These are phyloP conservation scores for Astragalus membranaceus DNA, from an alignment of 306 rosid genomes.

Conservation along the genomic window DNA sequence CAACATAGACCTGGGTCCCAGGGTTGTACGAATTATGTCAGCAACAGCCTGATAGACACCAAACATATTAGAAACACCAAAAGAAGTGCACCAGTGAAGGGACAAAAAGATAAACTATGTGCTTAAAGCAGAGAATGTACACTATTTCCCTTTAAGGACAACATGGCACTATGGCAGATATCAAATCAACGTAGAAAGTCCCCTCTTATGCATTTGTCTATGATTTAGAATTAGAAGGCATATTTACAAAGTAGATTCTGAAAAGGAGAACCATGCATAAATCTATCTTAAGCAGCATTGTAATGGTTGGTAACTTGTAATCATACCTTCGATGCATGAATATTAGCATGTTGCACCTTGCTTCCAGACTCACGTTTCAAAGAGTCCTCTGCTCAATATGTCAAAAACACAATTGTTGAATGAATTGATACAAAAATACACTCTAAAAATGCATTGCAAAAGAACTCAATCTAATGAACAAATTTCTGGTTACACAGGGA, in stretches of 20 bases:
- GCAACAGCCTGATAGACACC: conserved; percentile 63
- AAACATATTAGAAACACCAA: not conserved
- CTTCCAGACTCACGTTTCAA: conserved; percentile 76
- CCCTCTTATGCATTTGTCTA: not conserved
- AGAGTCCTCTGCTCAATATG: conserved; percentile 56
- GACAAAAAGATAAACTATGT: not conserved
- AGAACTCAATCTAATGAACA: not conserved
- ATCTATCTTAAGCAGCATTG: not conserved
- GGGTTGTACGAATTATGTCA: conserved; percentile 78
- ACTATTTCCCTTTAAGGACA: not conserved
- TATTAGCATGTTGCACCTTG: conserved; percentile 80
- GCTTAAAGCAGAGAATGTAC: not conserved
- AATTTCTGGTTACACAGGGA: not conserved
- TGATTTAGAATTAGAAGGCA: not conserved
- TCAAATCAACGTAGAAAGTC: not conserved
- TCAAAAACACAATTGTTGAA: not conserved
- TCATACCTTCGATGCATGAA: conserved; percentile 70
- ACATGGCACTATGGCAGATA: not conserved
- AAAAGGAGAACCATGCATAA: not conserved
- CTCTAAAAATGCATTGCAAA: not conserved
- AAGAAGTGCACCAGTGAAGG: not conserved
- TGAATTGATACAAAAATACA: not conserved
- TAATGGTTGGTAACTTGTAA: not conserved
- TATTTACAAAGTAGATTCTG: not conserved
- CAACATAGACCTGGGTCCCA: conserved; percentile 92